Percentiles rank a stretch among this genome's conserved stretches.
Conservation (phyloP, 2,329 filamentous ascomycete species). For the Aspergillus felis region DNA sequence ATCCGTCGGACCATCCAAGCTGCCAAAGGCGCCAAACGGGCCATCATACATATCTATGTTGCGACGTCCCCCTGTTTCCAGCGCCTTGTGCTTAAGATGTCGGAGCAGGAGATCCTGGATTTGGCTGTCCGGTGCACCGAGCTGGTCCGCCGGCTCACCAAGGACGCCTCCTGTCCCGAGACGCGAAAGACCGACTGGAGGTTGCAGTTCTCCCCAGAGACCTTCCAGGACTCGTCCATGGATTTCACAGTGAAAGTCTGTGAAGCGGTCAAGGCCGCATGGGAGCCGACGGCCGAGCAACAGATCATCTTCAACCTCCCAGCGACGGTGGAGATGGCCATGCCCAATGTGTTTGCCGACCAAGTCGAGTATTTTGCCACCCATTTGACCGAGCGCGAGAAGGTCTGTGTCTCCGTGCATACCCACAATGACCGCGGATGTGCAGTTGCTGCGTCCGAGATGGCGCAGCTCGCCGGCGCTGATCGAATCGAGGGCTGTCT, state of each 20-base stretch:
- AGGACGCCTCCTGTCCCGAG: constrained; percentile 53
- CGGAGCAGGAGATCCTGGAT: constrained; percentile 70
- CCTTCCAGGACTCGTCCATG: constrained; percentile 78
- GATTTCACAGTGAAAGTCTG: constrained; percentile 77
- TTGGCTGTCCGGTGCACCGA: constrained; percentile 77
- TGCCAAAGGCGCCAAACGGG: constrained; percentile 79
- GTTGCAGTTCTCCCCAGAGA: constrained; percentile 40
- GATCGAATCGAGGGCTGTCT: constrained; percentile 86
- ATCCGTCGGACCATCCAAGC: constrained; percentile 85
- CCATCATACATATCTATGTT: constrained; percentile 85
- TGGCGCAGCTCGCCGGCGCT: constrained; percentile 89
- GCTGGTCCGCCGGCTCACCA: constrained; percentile 79
- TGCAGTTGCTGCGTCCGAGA: constrained; percentile 77
- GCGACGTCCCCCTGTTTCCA: constrained; percentile 91
- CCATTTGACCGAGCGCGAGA: constrained; percentile 73
- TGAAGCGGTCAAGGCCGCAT: constrained; percentile 86
- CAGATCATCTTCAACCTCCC: constrained; percentile 92
- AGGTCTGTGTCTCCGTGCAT: constrained; percentile 84
- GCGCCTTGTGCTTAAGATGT: constrained; percentile 77
- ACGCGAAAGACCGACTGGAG: constrained; percentile 47
- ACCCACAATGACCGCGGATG: constrained; percentile 92
- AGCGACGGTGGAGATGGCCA: constrained; percentile 85
- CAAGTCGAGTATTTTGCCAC: constrained; percentile 89
- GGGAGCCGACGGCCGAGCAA: constrained; percentile 70
- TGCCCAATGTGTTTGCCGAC: constrained; percentile 88